Evolutionary conservation across 139 green algal species (phyloP), one percentile per base, ranked within the genome.

Genomic region (Chlorella vulgaris): DNA sequence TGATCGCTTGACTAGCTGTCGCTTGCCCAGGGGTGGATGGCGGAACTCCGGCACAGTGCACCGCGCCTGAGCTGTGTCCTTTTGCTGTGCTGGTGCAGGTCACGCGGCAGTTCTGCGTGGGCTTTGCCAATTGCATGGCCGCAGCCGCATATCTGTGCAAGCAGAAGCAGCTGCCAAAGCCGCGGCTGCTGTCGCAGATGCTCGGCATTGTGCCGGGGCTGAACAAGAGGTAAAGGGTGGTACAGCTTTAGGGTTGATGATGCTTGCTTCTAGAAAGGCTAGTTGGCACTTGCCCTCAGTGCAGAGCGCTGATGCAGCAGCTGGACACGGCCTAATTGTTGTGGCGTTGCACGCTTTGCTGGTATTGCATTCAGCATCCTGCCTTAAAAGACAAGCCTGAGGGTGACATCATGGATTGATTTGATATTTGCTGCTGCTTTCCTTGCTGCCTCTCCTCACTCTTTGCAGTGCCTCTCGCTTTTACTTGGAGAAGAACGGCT

Each of bases 91-190:
- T 58, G 47, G 47, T 58, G 47, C 73, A 79, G 73, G 77, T 84
- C 6, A 39, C 35, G 24, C 77, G 77, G 53, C 67, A 63, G 18
- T 84, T 87, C 42, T 40, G 38, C 33, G 36, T 76, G 35, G 83
- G 83, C 4, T 87, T 77, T 55, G 69, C 65, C 22, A 87, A 87
- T 53, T 80, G 60, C 69, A 84, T 87, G 38, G 36, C 62, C 8
- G 58, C 53, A 18, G 40, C 58, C 5, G 77, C 69, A 0, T 87
- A 84, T 60, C 40, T 84, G 40, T 60, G 79, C 33, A 36, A 60
- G 58, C 83, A 87, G 69, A 26, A 53, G 2, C 75, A 84, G 78
- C 75, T 83, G 42, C 83, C 83, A 19, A 87, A 87, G 58, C 83
- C 83, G 15, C 67, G 77, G 38, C 39, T 87, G 77, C 40, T 87